Base-by-base conservation (phyloP, 768 basidiomycete species). In the Russula vinacea region DNA sequence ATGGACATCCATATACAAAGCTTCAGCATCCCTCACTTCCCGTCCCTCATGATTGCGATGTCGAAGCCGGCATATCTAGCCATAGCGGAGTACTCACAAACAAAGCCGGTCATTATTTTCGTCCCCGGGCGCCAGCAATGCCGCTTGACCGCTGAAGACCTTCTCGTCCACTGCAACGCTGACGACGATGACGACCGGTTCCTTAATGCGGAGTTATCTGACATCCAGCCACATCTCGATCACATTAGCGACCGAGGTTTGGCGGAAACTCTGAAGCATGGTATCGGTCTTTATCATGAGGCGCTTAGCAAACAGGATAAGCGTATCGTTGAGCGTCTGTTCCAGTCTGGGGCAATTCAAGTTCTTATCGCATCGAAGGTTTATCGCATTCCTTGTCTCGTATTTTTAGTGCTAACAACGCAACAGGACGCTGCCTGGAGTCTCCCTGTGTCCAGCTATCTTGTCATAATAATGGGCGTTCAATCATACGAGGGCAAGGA, bases 381-480 rank as follows among this genome's bases (percentile, higher is more conserved):
- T 73, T 22, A 79, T 73, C 8, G 7, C 50, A 7, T 56, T 55
- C 45, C 22, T 58, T 16, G 22, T 13, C 51, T 2, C 19, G 44
- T 47, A n/a, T 8, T 13, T 54, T 17, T 2, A 37, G 56, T n/a
- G 37, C 33, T 59, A 0, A 56, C 39, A 67, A 0, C 57, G 17
- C 29, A 47, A 26, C 61, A 95, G 91, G 97, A 98, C 69, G 94
- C 92, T 0, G 92, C 94, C 0, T 99, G 97, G 97, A 93, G 87
- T 71, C 79, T 99, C 8, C 95, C 97, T 0, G 86, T 97, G 19
- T 85, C 93, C 0, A 88, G 92, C 63, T 95, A 97, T 75, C 97
- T 98, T 93, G 95, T 98, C 49, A 88, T 99, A 73, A 93, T 99
- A 70, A 98, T 98, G 95, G 96, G 96, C n/a, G 94, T 98, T 0